Percentiles rank a stretch among this genome's conserved stretches.
These are phyloP conservation scores for Moesziomyces antarcticus DNA, from an alignment of 1,284 basidiomycete species.

Conservation along the genomic window DNA sequence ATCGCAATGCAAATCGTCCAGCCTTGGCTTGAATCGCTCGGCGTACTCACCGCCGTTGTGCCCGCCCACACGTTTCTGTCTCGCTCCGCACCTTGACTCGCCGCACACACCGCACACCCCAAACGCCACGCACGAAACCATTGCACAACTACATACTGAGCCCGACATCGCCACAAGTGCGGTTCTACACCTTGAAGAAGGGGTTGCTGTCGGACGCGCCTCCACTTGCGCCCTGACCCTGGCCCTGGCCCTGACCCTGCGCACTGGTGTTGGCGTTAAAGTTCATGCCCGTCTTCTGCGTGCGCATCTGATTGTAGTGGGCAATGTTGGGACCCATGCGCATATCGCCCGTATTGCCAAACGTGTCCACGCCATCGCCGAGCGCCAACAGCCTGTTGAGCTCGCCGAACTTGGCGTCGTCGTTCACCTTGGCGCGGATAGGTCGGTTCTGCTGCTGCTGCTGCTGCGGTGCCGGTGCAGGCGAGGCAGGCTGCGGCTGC, in stretches of 20 bases:
- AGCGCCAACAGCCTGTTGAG: slow-evolving; percentile 63
- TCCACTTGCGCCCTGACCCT: not conserved
- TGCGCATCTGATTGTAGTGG: slow-evolving; percentile 44
- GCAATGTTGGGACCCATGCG: slow-evolving; percentile 58
- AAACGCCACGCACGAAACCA: too few relatives aligned
- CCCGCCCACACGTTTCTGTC: too few relatives aligned
- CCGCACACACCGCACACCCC: too few relatives aligned
- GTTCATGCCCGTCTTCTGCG: slow-evolving; percentile 52
- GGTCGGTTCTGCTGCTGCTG: slow-evolving; percentile 38
- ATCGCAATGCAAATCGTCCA: too few relatives aligned
- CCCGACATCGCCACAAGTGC: too few relatives aligned
- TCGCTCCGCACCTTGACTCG: too few relatives aligned
- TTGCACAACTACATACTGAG: too few relatives aligned
- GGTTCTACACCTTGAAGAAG: slow-evolving; percentile 50
- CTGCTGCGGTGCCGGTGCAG: slow-evolving; percentile 5
- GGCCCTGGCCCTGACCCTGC: too few relatives aligned
- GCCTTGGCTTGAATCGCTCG: too few relatives aligned
- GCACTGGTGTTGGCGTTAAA: slow-evolving; percentile 32
- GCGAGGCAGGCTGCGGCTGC: slow-evolving; percentile 13
- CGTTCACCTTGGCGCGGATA: slow-evolving; percentile 39
- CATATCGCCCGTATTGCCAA: slow-evolving; percentile 67
- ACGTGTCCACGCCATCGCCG: slow-evolving; percentile 66
- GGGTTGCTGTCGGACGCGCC: slow-evolving; percentile 48
- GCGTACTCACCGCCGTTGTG: too few relatives aligned
- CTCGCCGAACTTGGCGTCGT: slow-evolving; percentile 55